Evolutionary conservation across 1,284 basidiomycete species (phyloP).

Genomic region (Waitea zeae): DNA sequence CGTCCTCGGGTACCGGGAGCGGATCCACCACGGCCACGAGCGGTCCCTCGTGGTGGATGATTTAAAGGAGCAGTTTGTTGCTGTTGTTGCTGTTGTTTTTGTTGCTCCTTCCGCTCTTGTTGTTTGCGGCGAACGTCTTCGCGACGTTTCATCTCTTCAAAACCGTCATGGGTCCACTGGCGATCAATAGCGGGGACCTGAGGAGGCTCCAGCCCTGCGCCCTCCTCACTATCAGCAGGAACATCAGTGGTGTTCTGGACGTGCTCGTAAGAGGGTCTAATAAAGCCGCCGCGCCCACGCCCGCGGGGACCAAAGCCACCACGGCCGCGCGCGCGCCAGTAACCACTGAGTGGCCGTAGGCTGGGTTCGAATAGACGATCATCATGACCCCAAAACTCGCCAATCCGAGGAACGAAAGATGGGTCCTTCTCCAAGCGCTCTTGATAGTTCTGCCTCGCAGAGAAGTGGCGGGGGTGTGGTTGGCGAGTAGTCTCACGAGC

Average conservation of each 20-base stretch:
- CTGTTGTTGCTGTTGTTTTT: constrained; percentile 11
- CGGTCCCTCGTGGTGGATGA: no score
- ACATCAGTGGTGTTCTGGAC: constrained; percentile 5
- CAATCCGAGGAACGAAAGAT: constrained; percentile 72
- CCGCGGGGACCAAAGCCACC: constrained; percentile 32
- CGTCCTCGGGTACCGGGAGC: constrained; percentile 21
- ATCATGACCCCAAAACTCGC: constrained; percentile 85
- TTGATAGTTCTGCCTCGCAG: constrained; percentile 61
- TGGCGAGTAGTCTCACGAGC: constrained; percentile 10
- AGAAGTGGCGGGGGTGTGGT: constrained; percentile 10
- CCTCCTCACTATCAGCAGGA: no score
- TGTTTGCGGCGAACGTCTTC: constrained; percentile 37
- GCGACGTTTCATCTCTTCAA: constrained; percentile 62
- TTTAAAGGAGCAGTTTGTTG: no score
- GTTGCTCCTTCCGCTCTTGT: constrained; percentile 12
- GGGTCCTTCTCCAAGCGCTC: constrained; percentile 65
- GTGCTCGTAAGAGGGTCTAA: no score
- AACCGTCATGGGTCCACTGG: constrained; percentile 68
- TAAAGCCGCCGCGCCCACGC: constrained; percentile 28
- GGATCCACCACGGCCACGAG: constrained; percentile 17
- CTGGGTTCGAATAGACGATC: constrained; percentile 67
- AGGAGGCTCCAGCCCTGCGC: no score
- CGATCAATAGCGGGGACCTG: constrained; percentile 44
- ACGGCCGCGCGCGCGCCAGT: constrained; percentile 62
- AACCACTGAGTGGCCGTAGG: constrained; percentile 55